Percentiles rank a stretch among this genome's conserved stretches.
Conservation (phyloP, 805 yeast genomes). For the Candida corydali region DNA sequence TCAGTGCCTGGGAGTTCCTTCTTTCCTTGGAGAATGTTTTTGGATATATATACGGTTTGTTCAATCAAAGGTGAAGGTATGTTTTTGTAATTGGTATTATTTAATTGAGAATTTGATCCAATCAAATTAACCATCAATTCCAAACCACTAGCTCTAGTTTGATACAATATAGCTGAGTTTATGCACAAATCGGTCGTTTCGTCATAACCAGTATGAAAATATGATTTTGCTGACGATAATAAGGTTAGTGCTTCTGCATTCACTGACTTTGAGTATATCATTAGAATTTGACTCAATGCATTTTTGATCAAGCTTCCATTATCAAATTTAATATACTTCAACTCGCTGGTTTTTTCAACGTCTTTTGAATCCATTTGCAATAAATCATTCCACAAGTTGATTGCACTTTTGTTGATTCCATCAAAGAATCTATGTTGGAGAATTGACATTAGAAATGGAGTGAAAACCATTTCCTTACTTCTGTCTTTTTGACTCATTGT, state of each 20-base stretch:
- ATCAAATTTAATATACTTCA: constrained; percentile 29
- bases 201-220: constrained; percentile 16
- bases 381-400: constrained; percentile 15
- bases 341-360: constrained; percentile 18
- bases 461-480: constrained; percentile 24
- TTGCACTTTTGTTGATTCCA: constrained; percentile 22
- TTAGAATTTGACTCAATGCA: constrained; percentile 40
- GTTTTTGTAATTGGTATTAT: constrained; percentile 12
- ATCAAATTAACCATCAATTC: constrained; percentile 35
- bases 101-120: constrained; percentile 15
- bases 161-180: constrained; percentile 31
- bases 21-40: constrained; percentile 34
- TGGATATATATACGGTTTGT: constrained; percentile 42
- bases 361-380: constrained; percentile 12
- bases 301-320: constrained; percentile 36
- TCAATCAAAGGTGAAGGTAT: constrained; percentile 39
- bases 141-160: constrained; percentile 36
- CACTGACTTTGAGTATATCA: constrained; percentile 44
- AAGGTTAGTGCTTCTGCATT: constrained; percentile 31
- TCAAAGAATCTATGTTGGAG: constrained; percentile 49
- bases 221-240: constrained; percentile 34
- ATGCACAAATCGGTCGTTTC: constrained; percentile 14
- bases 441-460: constrained; percentile 44
- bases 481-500: constrained; percentile 27
- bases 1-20: constrained; percentile 30